phyloP scores from a whole-genome alignment of 306 rosid species.

The Glycine latifolia region DNA sequence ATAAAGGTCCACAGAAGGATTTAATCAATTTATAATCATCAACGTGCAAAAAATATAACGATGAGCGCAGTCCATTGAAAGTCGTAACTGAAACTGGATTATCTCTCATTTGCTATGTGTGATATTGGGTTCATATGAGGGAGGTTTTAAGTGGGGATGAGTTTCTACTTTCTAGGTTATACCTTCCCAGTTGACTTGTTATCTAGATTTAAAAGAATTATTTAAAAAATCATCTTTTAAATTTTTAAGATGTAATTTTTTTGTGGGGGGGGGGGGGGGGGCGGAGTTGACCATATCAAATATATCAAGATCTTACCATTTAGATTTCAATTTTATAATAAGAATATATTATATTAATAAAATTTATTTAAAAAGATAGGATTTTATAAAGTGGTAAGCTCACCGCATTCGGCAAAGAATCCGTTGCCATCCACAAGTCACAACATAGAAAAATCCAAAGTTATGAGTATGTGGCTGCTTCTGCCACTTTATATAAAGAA shows the following conservation, averaged over 20 bases:
- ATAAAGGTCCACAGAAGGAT: neutral
- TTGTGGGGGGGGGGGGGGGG: too few relatives aligned
- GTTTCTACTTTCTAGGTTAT: neutral
- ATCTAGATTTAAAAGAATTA: neutral
- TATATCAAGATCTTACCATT: too few relatives aligned
- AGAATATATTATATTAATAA: neutral
- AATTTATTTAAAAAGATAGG: neutral
- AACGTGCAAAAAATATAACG: neutral
- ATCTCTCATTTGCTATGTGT: neutral
- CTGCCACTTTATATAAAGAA: constrained; percentile 4
- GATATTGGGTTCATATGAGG: constrained; percentile 60
- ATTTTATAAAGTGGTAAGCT: neutral
- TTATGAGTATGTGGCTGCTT: neutral
- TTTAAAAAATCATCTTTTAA: neutral
- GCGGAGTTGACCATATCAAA: too few relatives aligned
- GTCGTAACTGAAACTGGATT: neutral
- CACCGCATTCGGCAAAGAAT: too few relatives aligned
- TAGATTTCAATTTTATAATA: too few relatives aligned
- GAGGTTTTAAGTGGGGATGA: constrained; percentile 78
- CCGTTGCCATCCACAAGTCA: neutral
- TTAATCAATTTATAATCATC: neutral
- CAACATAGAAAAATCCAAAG: neutral
- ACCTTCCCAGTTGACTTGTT: constrained; percentile 59
- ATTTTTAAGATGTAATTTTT: too few relatives aligned
- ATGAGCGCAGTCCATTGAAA: neutral